Evolutionary conservation across 805 yeast genomes (phyloP).

Genomic region (Ogataea ganodermae): DNA sequence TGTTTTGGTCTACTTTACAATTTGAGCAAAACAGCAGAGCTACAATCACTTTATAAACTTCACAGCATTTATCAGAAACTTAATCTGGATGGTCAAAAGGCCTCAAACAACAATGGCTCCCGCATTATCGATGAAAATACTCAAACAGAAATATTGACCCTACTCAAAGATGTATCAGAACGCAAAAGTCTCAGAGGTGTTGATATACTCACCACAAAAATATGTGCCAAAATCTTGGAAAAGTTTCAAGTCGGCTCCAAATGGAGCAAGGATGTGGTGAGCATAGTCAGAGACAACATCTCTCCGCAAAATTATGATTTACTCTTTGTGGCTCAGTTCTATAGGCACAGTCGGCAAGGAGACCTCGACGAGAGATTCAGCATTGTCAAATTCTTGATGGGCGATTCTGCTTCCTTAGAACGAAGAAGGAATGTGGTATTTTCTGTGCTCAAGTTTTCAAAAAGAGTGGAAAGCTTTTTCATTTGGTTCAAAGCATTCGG

Average conservation of each 20-base stretch:
- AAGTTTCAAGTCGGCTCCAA: background rate
- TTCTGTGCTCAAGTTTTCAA: conserved; percentile 9
- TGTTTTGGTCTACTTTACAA: conserved; percentile 5
- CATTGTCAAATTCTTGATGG: conserved; percentile 8
- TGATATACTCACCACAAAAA: conserved; percentile 6
- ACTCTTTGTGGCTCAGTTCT: conserved; percentile 9
- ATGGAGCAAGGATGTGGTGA: conserved; percentile 2
- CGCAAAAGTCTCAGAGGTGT: background rate
- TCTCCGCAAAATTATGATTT: conserved; percentile 8
- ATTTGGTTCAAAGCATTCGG: conserved; percentile 15
- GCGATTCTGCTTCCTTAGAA: conserved; percentile 1
- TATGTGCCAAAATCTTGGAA: conserved; percentile 8
- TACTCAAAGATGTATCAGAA: background rate
- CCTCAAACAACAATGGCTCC: background rate
- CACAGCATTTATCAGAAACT: background rate
- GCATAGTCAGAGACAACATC: background rate
- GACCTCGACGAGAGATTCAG: conserved; percentile 4
- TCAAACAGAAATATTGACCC: background rate
- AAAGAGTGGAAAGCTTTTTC: conserved; percentile 10
- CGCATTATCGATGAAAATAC: background rate
- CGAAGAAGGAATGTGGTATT: conserved; percentile 10
- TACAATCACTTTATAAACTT: background rate
- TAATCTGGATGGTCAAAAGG: background rate
- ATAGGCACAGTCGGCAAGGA: conserved; percentile 3
- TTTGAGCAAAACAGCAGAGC: background rate